Base-by-base conservation (phyloP, 768 basidiomycete species). In the Panellus pusillus region DNA sequence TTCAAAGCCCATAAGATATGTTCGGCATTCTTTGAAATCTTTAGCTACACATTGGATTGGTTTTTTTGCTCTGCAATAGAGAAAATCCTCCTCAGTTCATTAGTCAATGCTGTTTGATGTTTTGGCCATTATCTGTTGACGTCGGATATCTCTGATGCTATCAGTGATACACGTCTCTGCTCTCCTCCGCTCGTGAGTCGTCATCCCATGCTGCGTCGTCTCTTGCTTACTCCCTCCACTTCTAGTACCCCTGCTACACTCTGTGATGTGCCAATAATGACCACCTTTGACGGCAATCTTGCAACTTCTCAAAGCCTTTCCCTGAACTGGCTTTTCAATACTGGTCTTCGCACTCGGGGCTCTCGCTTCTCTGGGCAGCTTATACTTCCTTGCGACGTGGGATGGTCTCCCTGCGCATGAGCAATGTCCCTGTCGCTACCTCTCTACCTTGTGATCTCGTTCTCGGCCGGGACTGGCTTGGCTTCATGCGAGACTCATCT, bases 281-380 rank as follows among this genome's bases (percentile, higher is more conserved):
- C 49, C 20, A 8, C 24, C 13, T 48, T 48, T 18, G 48, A 50
- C 40, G 27, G 18, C 40, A 14, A 27, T 20, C 13, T 28, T 18
- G 28, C 39, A 17, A 7, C 12, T 6, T 42, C 40, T 32, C 31
- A n/a, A n/a, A n/a, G 19, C 32, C 19, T 40, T 29, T 50, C 48
- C 14, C 41, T 50, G 41, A 40, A 36, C 29, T 50, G 39, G 38
- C 38, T 50, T 7, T 31, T 50, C 32, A 50, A 43, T 17, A 32
- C 32, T 42, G 49, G 49, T 20, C 41, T 50, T 14, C 49, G 29
- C n/a, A n/a, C n/a, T n/a, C n/a, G n/a, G n/a, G n/a, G n/a, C n/a
- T n/a, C n/a, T n/a, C n/a, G n/a, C n/a, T 14, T 37, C 8, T 50
- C 41, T 19, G 48, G 39, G 5, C 29, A 4, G 18, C 48, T 50